Percentiles rank a stretch among this genome's conserved stretches.
These are phyloP conservation scores for Scopulariopsis brevicaulis DNA, from an alignment of 2,329 filamentous ascomycete genomes.

Conservation along the genomic window DNA sequence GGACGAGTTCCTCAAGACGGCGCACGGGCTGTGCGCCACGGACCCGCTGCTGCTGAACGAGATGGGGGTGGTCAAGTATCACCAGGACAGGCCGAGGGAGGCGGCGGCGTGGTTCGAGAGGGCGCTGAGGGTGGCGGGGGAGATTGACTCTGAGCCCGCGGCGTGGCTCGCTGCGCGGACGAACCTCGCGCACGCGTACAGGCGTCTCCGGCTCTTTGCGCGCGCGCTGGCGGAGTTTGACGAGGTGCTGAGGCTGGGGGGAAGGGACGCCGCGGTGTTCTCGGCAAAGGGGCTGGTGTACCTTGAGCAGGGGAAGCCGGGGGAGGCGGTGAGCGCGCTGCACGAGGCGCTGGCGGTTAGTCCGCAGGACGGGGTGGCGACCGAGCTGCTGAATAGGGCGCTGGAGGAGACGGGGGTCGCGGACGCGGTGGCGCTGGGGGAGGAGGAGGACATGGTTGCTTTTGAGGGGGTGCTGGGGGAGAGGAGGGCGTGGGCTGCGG, in stretches of 20 bases:
- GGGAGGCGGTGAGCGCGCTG: slow-evolving; percentile 69
- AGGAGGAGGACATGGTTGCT: slow-evolving; percentile 30
- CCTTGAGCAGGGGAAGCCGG: slow-evolving; percentile 62
- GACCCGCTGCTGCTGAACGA: slow-evolving; percentile 92
- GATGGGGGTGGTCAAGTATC: slow-evolving; percentile 90
- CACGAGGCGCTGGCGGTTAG: slow-evolving; percentile 75
- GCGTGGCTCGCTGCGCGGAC: slow-evolving; percentile 77
- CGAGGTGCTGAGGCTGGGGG: slow-evolving; percentile 71
- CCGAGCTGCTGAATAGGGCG: slow-evolving; percentile 64
- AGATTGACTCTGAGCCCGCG: slow-evolving; percentile 70
- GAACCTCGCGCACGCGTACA: slow-evolving; percentile 81
- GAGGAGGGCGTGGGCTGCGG: slow-evolving; percentile 31
- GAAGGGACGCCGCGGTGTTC: slow-evolving; percentile 69
- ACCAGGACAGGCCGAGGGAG: slow-evolving; percentile 67
- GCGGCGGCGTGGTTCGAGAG: slow-evolving; percentile 69
- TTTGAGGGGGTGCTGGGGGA: slow-evolving; percentile 42
- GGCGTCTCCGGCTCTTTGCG: slow-evolving; percentile 56
- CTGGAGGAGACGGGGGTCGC: slow-evolving; percentile 47
- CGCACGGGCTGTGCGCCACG: slow-evolving; percentile 69
- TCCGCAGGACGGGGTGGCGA: slow-evolving; percentile 72
- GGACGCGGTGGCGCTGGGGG: slow-evolving; percentile 31
- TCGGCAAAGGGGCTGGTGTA: slow-evolving; percentile 75
- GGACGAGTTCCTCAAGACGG: slow-evolving; percentile 86
- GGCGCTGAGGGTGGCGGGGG: slow-evolving; percentile 65
- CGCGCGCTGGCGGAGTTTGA: slow-evolving; percentile 75